phyloP scores from a whole-genome alignment of 371 early-diverging fungal species.

The Mortierella sp. region DNA sequence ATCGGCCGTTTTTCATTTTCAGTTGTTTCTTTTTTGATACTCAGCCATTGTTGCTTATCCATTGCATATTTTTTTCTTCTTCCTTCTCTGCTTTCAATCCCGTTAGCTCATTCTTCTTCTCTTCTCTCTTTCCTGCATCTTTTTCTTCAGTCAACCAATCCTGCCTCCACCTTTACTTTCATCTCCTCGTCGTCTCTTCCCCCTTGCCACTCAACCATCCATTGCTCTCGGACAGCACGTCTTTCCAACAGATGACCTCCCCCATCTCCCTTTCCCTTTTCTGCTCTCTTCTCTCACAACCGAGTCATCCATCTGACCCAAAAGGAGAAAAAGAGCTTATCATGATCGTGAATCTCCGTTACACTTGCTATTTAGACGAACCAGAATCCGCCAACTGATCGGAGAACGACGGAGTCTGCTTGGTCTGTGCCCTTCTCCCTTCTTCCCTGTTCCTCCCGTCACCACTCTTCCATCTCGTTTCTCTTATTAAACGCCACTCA shows the following conservation, averaged over 20 bases:
- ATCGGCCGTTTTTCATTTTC: conserved; percentile 7
- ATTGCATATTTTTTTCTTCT: background rate
- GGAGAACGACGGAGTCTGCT: conserved; percentile 7
- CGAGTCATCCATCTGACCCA: too few relatives aligned
- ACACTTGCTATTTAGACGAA: background rate
- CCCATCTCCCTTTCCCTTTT: too few relatives aligned
- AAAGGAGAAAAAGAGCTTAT: conserved; percentile 1
- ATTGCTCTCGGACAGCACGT: too few relatives aligned
- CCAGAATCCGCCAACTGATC: background rate
- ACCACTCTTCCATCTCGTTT: background rate
- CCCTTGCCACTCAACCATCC: background rate
- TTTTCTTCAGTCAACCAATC: background rate
- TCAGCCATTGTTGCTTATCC: conserved; percentile 13
- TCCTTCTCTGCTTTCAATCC: background rate
- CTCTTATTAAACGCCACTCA: background rate
- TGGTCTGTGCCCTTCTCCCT: conserved; percentile 5
- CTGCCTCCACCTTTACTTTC: background rate
- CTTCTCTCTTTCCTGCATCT: background rate
- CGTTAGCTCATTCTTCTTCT: background rate
- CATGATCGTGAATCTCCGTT: background rate
- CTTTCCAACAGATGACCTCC: too few relatives aligned
- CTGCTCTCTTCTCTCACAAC: too few relatives aligned
- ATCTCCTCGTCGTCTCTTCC: background rate
- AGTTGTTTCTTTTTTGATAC: background rate
- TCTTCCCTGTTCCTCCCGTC: conserved; percentile 3